phyloP scores from a whole-genome alignment of 148 eudicot genomes.

The Vaccinium macrocarpon region DNA sequence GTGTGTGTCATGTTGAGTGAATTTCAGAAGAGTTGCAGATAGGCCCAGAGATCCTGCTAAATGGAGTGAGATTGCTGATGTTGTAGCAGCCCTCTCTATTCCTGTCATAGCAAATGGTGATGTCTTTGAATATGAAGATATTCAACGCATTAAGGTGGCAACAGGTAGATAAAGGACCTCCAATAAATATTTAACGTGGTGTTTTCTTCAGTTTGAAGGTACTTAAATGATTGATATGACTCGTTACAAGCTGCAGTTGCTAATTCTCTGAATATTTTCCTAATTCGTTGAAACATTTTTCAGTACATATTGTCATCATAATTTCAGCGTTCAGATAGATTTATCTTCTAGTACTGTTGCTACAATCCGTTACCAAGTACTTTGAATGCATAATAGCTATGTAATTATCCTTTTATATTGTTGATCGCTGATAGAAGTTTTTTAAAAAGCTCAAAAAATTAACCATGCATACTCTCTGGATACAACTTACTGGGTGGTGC shows the following conservation, averaged over 20 bases:
- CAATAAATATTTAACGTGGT: neutral
- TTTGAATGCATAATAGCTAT: neutral
- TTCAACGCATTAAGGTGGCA: constrained; percentile 54
- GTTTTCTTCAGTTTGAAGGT: neutral
- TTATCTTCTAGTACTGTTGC: constrained; percentile 3
- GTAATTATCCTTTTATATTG: neutral
- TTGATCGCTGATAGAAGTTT: neutral
- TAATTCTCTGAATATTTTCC: neutral
- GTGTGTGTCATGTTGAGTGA: constrained; percentile 16
- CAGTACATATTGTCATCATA: neutral
- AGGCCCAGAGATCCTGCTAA: constrained; percentile 95
- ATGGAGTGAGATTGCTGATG: constrained; percentile 88
- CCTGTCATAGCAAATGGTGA: constrained; percentile 94
- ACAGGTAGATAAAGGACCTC: constrained; percentile 50
- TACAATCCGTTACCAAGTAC: neutral
- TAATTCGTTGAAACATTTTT: too few species aligned
- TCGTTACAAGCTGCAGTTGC: neutral
- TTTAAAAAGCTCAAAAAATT: neutral
- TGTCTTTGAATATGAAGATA: constrained; percentile 76
- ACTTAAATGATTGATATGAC: constrained; percentile 1
- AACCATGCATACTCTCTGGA: neutral
- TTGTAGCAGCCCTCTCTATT: constrained; percentile 77
- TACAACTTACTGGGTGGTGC: neutral
- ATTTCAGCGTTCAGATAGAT: neutral
- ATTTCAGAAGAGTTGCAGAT: constrained; percentile 69